Evolutionary conservation across 768 basidiomycete species (phyloP).

Genomic region (Lyophyllum semitale): DNA sequence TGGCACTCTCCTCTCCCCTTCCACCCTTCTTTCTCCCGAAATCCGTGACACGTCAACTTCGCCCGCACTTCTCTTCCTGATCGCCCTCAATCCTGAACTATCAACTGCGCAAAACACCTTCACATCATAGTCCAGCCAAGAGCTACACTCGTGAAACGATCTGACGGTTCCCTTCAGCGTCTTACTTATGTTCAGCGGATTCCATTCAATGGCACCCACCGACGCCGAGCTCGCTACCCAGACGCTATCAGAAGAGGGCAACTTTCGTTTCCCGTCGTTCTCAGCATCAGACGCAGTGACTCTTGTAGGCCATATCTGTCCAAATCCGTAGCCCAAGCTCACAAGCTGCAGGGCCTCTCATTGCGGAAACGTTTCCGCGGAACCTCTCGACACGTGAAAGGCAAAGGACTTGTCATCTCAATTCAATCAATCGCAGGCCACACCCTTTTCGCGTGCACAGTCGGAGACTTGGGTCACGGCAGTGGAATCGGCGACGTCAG

Average conservation of each 20-base stretch:
- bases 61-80: neutral
- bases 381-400: constrained; percentile 68
- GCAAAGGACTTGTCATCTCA: constrained; percentile 80
- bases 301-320: constrained; percentile 40
- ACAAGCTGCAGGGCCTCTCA: constrained; percentile 54
- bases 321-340: constrained; percentile 1
- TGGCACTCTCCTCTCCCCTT: constrained; percentile 5
- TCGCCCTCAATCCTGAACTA: neutral
- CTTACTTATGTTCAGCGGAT: constrained; percentile 60
- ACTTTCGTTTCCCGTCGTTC: constrained; percentile 73
- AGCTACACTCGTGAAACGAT: neutral
- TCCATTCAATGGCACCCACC: constrained; percentile 61
- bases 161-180: neutral
- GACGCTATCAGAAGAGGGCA: constrained; percentile 68
- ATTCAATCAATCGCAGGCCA: constrained; percentile 81
- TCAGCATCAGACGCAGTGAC: constrained; percentile 80
- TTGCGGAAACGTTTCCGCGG: constrained; percentile 83
- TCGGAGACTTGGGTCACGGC: constrained; percentile 72
- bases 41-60: constrained; percentile 8
- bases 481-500: constrained; percentile 75
- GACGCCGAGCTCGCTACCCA: constrained; percentile 77
- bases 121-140: neutral
- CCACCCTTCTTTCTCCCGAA: constrained; percentile 16
- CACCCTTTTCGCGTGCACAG: constrained; percentile 79
- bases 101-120: neutral